phyloP scores from a whole-genome alignment of 2,329 filamentous ascomycete species.

The Hirsutella minnesotensis region DNA sequence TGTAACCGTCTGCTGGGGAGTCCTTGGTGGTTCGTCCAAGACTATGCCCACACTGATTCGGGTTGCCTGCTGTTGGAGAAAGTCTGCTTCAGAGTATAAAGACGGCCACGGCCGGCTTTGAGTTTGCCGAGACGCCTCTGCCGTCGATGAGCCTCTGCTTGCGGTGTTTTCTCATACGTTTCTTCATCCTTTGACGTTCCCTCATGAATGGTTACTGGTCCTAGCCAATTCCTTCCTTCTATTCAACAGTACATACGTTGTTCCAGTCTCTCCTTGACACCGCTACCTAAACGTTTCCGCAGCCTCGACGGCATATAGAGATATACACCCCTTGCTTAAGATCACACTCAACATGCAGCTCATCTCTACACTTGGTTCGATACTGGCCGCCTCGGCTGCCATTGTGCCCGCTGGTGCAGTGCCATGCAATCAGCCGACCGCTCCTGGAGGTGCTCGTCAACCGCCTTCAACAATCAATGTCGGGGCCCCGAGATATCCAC shows the following conservation, averaged over 20 bases:
- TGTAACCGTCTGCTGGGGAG: too few species aligned
- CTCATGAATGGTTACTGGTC: not conserved
- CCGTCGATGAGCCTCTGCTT: too few species aligned
- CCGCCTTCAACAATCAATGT: not conserved
- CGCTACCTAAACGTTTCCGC: not conserved
- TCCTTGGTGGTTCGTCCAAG: too few species aligned
- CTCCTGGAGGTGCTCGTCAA: not conserved
- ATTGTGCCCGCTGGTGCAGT: not conserved
- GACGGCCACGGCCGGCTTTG: too few species aligned
- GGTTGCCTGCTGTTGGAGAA: too few species aligned
- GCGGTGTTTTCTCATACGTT: not conserved
- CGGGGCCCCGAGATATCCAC: not conserved
- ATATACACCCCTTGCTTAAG: not conserved
- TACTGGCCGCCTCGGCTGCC: slow-evolving; percentile 3
- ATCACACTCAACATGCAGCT: not conserved
- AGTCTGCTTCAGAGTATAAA: too few species aligned
- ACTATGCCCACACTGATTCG: too few species aligned
- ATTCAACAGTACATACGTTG: not conserved
- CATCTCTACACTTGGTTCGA: slow-evolving; percentile 1
- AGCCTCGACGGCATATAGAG: not conserved
- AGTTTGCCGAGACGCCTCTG: too few species aligned
- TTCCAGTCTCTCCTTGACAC: not conserved
- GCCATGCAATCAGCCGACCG: not conserved
- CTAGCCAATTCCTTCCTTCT: not conserved
- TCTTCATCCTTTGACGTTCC: not conserved